These are phyloP conservation scores for Pythium diclinum DNA, from an alignment of 352 stramenopile genomes.

Conservation along the genomic window DNA sequence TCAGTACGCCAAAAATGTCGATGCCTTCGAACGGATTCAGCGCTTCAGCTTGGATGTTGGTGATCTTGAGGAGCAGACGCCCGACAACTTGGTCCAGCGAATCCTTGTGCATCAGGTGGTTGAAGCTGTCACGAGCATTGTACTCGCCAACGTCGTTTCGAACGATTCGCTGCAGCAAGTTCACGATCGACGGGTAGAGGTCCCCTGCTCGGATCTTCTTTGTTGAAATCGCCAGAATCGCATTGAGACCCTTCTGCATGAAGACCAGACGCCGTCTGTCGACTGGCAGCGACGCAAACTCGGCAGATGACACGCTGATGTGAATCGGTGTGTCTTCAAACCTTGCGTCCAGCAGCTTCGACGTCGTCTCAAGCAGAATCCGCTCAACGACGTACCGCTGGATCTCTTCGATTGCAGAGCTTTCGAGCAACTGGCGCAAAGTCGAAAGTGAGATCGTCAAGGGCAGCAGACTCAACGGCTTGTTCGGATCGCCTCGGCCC, in stretches of 20 bases:
- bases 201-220: constrained; percentile 61
- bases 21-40: constrained; percentile 73
- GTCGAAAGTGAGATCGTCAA: constrained; percentile 72
- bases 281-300: constrained; percentile 27
- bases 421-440: constrained; percentile 60
- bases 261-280: constrained; percentile 42
- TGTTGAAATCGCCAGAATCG: constrained; percentile 51
- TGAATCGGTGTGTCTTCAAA: constrained; percentile 56
- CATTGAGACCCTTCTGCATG: constrained; percentile 70
- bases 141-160: constrained; percentile 80
- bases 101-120: constrained; percentile 73
- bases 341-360: constrained; percentile 68
- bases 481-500: constrained; percentile 50
- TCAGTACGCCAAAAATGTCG: constrained; percentile 78
- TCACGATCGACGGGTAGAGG: constrained; percentile 76
- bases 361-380: constrained; percentile 69
- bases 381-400: constrained; percentile 77
- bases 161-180: constrained; percentile 75
- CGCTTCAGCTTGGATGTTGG: constrained; percentile 47
- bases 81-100: constrained; percentile 78
- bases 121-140: constrained; percentile 62
- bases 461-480: constrained; percentile 65
- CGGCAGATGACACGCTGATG: constrained; percentile 38
- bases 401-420: constrained; percentile 51
- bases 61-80: constrained; percentile 66